Base-by-base conservation (phyloP, 176 grass and related monocot genomes). In the Phyllostachys edulis region DNA sequence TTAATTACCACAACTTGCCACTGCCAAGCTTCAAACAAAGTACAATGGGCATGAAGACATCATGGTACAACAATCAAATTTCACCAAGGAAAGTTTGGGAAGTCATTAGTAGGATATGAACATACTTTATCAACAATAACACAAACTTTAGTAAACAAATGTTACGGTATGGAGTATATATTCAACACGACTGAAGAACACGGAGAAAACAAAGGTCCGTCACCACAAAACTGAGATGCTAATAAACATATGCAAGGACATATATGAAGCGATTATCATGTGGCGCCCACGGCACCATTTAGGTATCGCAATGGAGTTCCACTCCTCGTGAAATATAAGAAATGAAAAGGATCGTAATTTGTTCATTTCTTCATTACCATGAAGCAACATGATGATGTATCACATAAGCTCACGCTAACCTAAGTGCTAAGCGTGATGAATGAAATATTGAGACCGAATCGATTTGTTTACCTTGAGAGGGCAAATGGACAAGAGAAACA, bases 111-210 rank as follows among this genome's bases (percentile, higher is more conserved):
- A 69, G 79, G 64, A 72, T 69, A 44, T 39, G 55, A 46, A 71
- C 81, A 64, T 82, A 94, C 92, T 70, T 95, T 98, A 67, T 98
- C 92, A 41, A 98, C 92, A 83, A 93, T 91, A 34, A 98, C 89
- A 82, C 89, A 98, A 63, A 93, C 92, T 93, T 82, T 34, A 36
- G 87, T 67, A 42, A 97, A 94, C 23, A 97, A 73, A 84, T 88
- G 85, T 61, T 97, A 86, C 63, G 92, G 95, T 73, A 97, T 68
- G 40, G 81, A 71, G 76, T 93, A 91, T 81, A 91, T 91, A 65
- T 90, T 69, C 38, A 94, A 54, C 72, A 93, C 90, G 44, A 87
- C 90, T 94, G 89, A 49, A 98, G 89, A 89, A 98, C 95, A 92
- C 94, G 88, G 59, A 86, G 46, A 56, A 87, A 80, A 56, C 61